These are phyloP conservation scores for Thymus mandschuricus DNA, from an alignment of 257 asterid genomes.

Conservation along the genomic window DNA sequence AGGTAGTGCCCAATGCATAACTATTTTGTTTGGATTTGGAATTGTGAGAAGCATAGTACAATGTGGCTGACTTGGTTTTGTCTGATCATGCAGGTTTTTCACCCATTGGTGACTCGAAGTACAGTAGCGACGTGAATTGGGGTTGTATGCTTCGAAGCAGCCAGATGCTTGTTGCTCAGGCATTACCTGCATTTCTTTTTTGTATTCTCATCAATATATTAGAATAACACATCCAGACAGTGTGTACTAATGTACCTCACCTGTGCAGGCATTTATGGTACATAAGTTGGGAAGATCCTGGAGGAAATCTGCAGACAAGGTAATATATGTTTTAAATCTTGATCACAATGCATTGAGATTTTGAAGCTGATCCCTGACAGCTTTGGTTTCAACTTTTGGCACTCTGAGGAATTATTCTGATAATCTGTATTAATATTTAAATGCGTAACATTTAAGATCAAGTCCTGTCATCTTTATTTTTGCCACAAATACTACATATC, in stretches of 20 bases:
- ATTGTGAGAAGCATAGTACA: conserved; percentile 8
- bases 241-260: conserved; percentile 24
- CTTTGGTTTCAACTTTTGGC: conserved; percentile 2
- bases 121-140: conserved; percentile 87
- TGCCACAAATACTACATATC: background rate
- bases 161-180: conserved; percentile 99
- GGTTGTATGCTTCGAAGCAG: conserved; percentile 99
- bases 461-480: background rate
- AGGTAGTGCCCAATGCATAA: conserved; percentile 48
- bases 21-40: conserved; percentile 1
- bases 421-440: background rate
- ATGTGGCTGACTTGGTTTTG: conserved; percentile 19
- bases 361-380: background rate
- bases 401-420: background rate
- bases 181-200: conserved; percentile 33
- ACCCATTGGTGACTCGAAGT: conserved; percentile 78
- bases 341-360: conserved; percentile 7
- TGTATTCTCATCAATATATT: conserved; percentile 22
- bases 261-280: conserved; percentile 71
- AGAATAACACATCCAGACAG: background rate
- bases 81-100: conserved; percentile 61
- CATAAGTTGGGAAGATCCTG: conserved; percentile 90
- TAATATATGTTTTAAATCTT: conserved; percentile 33
- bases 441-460: background rate
- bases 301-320: conserved; percentile 85